Evolutionary conservation across 345 rosid genomes (phyloP).

Genomic region (Gossypium herbaceum): DNA sequence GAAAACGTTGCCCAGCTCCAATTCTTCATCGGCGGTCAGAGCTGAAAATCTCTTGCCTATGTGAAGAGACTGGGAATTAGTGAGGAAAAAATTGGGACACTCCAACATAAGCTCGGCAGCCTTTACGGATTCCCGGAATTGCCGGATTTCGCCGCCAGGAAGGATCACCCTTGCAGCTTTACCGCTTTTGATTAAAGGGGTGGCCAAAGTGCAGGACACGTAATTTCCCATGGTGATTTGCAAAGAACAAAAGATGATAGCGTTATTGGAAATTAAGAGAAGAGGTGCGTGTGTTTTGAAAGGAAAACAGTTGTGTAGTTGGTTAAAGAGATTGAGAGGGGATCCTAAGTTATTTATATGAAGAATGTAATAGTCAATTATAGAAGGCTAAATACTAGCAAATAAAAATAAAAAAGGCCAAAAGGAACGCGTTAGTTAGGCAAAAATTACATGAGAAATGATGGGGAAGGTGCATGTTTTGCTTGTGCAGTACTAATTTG

Average conservation of each 20-base stretch:
- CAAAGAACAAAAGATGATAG: neutral
- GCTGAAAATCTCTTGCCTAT: conserved; percentile 55
- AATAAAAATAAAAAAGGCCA: neutral
- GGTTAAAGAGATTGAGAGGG: neutral
- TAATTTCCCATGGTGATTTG: conserved; percentile 46
- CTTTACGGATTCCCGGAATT: conserved; percentile 36
- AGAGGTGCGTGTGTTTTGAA: neutral
- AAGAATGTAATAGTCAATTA: neutral
- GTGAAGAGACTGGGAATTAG: conserved; percentile 42
- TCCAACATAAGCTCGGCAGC: conserved; percentile 76
- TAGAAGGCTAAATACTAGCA: no score
- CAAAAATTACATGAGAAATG: neutral
- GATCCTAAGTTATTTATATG: neutral
- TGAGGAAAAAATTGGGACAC: conserved; percentile 50
- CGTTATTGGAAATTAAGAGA: neutral
- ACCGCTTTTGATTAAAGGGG: conserved; percentile 29
- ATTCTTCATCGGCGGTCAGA: conserved; percentile 54
- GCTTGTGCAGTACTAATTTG: neutral
- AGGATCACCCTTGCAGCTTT: conserved; percentile 46
- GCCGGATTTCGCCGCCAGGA: conserved; percentile 53
- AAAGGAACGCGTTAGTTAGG: conserved; percentile 2
- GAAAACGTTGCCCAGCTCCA: conserved; percentile 52
- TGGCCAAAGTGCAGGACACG: conserved; percentile 40
- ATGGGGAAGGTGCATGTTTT: neutral
- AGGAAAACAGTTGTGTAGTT: neutral